A percentile compares a stretch with the other conserved stretches of the same genome.
These are phyloP conservation scores for Tuber magnatum DNA, from an alignment of 495 filamentous ascomycete genomes.

Conservation along the genomic window DNA sequence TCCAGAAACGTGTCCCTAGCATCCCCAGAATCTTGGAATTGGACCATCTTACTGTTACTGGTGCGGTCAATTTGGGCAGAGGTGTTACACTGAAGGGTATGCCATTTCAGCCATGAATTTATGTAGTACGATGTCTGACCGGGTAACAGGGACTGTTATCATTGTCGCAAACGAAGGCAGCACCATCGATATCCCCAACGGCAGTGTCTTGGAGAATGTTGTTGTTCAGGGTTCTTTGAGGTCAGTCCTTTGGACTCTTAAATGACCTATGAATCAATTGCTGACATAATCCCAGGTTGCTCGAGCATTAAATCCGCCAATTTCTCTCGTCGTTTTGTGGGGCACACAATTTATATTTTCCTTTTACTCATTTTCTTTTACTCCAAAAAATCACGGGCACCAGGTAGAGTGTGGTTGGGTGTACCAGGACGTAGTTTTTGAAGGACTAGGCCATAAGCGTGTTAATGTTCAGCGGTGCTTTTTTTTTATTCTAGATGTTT, in stretches of 20 bases:
- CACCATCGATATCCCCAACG: constrained; percentile 96
- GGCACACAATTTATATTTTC: constrained; percentile 14
- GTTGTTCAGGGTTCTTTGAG: constrained; percentile 97
- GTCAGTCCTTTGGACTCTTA: constrained; percentile 16
- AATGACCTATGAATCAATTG: neutral
- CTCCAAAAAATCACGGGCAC: constrained; percentile 8
- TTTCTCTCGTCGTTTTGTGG: neutral
- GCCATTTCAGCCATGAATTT: constrained; percentile 9
- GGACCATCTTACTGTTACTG: constrained; percentile 95
- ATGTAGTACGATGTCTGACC: constrained; percentile 9
- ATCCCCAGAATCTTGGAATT: constrained; percentile 98
- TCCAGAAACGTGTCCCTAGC: constrained; percentile 92
- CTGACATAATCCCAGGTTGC: constrained; percentile 27
- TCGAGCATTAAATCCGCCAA: constrained; percentile 31
- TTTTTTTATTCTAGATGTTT: constrained; percentile 1
- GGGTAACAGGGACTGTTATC: constrained; percentile 67
- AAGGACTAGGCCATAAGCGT: neutral
- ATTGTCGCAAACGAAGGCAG: constrained; percentile 96
- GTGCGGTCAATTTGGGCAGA: constrained; percentile 89
- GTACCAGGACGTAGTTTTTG: neutral
- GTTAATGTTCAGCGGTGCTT: neutral
- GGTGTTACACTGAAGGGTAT: constrained; percentile 86
- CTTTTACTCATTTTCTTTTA: constrained; percentile 20
- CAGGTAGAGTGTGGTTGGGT: neutral
- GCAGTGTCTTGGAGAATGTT: constrained; percentile 95